phyloP scores from a whole-genome alignment of 1,284 basidiomycete genomes.

The Vanrija sp. region DNA sequence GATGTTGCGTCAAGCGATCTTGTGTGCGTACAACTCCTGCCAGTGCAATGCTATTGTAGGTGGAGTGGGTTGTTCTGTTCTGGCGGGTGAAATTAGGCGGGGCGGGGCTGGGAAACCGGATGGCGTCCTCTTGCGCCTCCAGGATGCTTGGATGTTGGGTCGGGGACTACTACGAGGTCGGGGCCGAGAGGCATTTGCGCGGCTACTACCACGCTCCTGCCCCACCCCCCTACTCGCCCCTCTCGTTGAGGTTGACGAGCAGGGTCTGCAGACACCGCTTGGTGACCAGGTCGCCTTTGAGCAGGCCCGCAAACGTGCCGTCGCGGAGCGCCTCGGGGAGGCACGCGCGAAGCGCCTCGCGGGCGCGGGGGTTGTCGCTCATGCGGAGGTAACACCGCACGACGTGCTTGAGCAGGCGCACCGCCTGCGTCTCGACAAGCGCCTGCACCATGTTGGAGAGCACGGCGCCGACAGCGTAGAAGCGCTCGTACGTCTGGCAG shows the following conservation, averaged over 20 bases:
- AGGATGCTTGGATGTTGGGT: background rate
- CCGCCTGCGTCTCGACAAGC: conserved; percentile 94
- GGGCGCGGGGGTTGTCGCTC: conserved; percentile 91
- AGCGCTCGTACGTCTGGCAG: conserved; percentile 98
- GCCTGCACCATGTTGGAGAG: conserved; percentile 98
- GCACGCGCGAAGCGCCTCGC: conserved; percentile 93
- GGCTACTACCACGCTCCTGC: background rate
- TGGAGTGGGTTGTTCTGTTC: background rate
- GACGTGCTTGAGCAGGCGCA: conserved; percentile 94
- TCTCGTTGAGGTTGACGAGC: conserved; percentile 74
- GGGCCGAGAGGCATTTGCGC: no score
- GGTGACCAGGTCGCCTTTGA: conserved; percentile 95
- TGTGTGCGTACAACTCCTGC: background rate
- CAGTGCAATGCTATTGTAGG: no score
- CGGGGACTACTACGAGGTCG: background rate
- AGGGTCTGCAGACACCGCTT: conserved; percentile 94
- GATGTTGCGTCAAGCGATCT: background rate
- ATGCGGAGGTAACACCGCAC: conserved; percentile 94
- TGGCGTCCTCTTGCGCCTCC: background rate
- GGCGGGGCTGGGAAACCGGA: background rate
- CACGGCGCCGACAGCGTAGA: conserved; percentile 98
- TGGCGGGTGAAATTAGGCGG: background rate
- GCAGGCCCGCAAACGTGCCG: conserved; percentile 82
- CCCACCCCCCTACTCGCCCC: conserved; percentile 35
- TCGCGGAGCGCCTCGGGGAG: conserved; percentile 95